Percentiles rank a stretch among this genome's conserved stretches.
Evolutionary conservation across 75 land plant species (phyloP).

Genomic region (Pinus albicaulis): DNA sequence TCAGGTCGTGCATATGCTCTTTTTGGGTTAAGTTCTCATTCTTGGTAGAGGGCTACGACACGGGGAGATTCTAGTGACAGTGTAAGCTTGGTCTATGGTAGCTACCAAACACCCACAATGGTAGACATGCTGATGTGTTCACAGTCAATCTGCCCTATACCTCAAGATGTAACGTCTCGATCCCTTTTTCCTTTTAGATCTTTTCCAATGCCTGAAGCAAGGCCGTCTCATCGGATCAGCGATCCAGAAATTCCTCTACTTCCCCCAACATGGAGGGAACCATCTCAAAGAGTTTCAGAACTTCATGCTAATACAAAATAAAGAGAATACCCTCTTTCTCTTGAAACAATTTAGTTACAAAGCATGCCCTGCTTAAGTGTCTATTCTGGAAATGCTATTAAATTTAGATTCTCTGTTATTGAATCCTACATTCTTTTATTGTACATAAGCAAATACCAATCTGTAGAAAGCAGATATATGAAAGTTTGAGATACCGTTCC

Average conservation of each 20-base stretch:
- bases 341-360: background rate
- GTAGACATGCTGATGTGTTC: slow-evolving; percentile 36
- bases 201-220: slow-evolving; percentile 20
- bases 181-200: slow-evolving; percentile 26
- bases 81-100: slow-evolving; percentile 34
- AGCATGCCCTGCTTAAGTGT: background rate
- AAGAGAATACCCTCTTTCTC: background rate
- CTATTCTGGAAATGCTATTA: background rate
- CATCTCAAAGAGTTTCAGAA: slow-evolving; percentile 7
- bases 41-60: slow-evolving; percentile 90
- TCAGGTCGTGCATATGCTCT: slow-evolving; percentile 76
- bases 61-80: slow-evolving; percentile 72
- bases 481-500: background rate
- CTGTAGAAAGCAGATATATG: slow-evolving; percentile 10
- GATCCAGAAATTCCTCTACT: background rate
- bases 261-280: slow-evolving; percentile 9
- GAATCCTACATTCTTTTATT: slow-evolving; percentile 11
- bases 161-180: slow-evolving; percentile 14
- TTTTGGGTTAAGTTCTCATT: slow-evolving; percentile 87
- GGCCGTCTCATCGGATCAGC: background rate
- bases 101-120: slow-evolving; percentile 91
- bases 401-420: background rate
- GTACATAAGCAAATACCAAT: slow-evolving; percentile 2
- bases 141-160: slow-evolving; percentile 39
- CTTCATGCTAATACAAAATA: background rate